These are phyloP conservation scores for Parastagonospora avenae DNA, from an alignment of 2,329 filamentous ascomycete genomes.

Conservation along the genomic window DNA sequence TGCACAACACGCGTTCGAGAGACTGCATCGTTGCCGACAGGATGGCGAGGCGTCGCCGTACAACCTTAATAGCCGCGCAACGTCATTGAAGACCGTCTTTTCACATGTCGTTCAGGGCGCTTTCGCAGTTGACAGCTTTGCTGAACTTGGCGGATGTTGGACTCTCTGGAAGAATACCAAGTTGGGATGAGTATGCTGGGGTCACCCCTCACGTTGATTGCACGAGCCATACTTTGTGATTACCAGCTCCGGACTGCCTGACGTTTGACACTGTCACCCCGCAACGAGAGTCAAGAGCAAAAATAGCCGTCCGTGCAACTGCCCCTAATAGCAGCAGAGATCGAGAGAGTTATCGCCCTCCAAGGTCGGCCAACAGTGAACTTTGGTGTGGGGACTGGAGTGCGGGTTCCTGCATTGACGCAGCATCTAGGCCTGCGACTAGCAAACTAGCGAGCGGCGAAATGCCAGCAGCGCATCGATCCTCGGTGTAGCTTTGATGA, in stretches of 20 bases:
- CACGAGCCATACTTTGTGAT: background rate
- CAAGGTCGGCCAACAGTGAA: background rate
- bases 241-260: background rate
- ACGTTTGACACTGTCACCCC: conserved; percentile 1
- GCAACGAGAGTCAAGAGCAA: conserved; percentile 6
- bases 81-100: background rate
- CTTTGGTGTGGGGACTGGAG: conserved; percentile 5
- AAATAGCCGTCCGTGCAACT: conserved; percentile 20
- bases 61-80: conserved; percentile 1
- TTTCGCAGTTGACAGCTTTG: background rate
- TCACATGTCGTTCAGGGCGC: too few relatives aligned
- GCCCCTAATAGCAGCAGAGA: background rate
- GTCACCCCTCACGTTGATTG: background rate
- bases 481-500: background rate
- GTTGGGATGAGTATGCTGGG: background rate
- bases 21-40: conserved; percentile 16
- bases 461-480: conserved; percentile 9
- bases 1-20: conserved; percentile 9
- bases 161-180: too few relatives aligned
- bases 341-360: background rate
- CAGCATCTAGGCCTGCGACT: conserved; percentile 26
- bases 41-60: conserved; percentile 9
- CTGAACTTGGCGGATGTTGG: background rate
- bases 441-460: conserved; percentile 9
- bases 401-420: conserved; percentile 32